Evolutionary conservation across 257 asterid genomes (phyloP).

Genomic region (Cynanchum wilfordii): DNA sequence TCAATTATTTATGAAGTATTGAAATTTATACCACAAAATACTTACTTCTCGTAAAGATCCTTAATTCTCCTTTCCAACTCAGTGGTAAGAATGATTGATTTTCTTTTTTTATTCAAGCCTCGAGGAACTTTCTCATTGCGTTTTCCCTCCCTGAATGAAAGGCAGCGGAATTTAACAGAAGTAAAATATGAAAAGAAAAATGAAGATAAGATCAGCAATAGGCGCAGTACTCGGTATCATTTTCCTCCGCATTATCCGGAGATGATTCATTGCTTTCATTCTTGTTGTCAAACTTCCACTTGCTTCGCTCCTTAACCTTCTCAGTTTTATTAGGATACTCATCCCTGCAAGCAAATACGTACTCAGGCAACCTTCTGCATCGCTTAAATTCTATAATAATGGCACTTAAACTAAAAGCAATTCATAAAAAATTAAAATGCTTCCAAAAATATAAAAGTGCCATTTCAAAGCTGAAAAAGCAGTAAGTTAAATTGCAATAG

Average conservation of each 20-base stretch:
- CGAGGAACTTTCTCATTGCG: conserved; percentile 31
- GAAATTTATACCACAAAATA: conserved; percentile 5
- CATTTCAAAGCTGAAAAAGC: background rate
- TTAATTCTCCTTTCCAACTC: conserved; percentile 46
- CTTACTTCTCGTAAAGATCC: conserved; percentile 73
- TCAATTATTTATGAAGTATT: background rate
- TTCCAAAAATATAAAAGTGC: background rate
- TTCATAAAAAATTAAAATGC: background rate
- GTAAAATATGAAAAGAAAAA: conserved; percentile 9
- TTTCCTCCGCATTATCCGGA: conserved; percentile 24
- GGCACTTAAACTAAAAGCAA: background rate
- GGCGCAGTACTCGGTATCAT: conserved; percentile 37
- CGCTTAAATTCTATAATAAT: background rate
- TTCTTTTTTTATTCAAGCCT: conserved; percentile 34
- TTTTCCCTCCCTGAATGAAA: conserved; percentile 40
- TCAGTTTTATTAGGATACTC: conserved; percentile 23
- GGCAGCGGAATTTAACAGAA: conserved; percentile 17
- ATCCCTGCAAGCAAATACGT: conserved; percentile 30
- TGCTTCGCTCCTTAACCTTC: conserved; percentile 23
- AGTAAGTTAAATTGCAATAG: background rate
- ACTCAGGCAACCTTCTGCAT: background rate
- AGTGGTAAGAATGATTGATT: conserved; percentile 29
- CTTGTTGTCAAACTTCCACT: conserved; percentile 28
- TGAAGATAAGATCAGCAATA: conserved; percentile 11
- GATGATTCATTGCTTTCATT: conserved; percentile 28